These are phyloP conservation scores for Asparagopsis taxiformis DNA, from an alignment of 31 red algal species.

Conservation along the genomic window DNA sequence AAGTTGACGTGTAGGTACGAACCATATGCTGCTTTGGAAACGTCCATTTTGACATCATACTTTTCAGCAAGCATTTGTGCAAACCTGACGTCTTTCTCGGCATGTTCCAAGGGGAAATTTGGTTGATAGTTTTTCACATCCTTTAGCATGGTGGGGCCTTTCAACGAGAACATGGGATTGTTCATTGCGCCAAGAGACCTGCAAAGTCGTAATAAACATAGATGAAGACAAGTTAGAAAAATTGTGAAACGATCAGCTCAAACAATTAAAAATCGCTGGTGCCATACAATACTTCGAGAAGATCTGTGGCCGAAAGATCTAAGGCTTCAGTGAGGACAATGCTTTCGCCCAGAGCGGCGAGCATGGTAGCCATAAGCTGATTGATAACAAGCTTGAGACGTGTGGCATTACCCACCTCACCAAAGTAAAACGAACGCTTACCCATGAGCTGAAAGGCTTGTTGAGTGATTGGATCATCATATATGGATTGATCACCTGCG, in stretches of 20 bases:
- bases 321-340: conserved; percentile 73
- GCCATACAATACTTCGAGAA: conserved; percentile 85
- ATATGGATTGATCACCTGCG: conserved; percentile 62
- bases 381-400: conserved; percentile 95
- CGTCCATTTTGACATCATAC: conserved; percentile 57
- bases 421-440: conserved; percentile 77
- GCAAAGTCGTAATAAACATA: background rate
- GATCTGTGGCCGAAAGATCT: conserved; percentile 48
- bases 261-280: background rate
- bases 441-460: conserved; percentile 70
- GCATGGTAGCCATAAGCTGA: conserved; percentile 85
- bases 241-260: background rate
- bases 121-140: conserved; percentile 59
- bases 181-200: conserved; percentile 85
- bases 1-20: conserved; percentile 28
- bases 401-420: conserved; percentile 73
- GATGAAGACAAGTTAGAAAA: background rate
- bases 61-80: conserved; percentile 77
- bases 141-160: conserved; percentile 84
- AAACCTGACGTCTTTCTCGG: conserved; percentile 90
- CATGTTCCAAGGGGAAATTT: conserved; percentile 92
- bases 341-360: conserved; percentile 86
- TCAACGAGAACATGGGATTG: conserved; percentile 85
- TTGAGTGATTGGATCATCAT: conserved; percentile 23
- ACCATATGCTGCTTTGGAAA: conserved; percentile 79